Base-by-base conservation (phyloP, 1,284 basidiomycete species). In the Ustilago sp. region DNA sequence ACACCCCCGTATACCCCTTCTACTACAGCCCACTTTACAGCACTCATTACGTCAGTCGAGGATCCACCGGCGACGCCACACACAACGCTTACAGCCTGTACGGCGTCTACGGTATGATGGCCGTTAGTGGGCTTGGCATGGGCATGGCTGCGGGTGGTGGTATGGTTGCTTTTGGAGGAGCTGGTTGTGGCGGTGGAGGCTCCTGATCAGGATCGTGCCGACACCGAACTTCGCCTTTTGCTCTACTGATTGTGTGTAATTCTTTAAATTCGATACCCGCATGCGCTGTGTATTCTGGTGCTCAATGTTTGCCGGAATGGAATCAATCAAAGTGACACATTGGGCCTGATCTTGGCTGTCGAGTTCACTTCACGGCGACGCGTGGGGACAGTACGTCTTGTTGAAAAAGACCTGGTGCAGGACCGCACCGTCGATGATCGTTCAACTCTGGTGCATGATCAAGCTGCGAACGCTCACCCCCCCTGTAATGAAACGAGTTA, bases 1-100 rank as follows among this genome's bases (percentile, higher is more conserved):
- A 72, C 69, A 66, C 65, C 2, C 64, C 69, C 3, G 75, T 75
- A 8, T 74, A 75, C 34, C 70, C 76, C 5, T 72, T 75, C 51
- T 63, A 64, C 54, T 69, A 74, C 72, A 66, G 48, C 43, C 70
- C 76, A 17, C 54, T 74, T 0, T 70, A 71, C 45, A 51, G 48
- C 36, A 59, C 62, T 0, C 63, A 68, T 38, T 63, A 63, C 9
- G 73, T 71, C 61, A 68, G 65, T 23, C 45, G 68, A 36, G 67
- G 63, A 11, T 47, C 58, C 4, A 65, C 62, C 1, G 72, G 59
- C 36, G 65, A 68, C 47, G 60, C 68, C 6, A 65, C 61, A 13
- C 39, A 59, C 36, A 63, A 65, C n/a, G 71, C 71, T 9, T 68
- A 73, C 61, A 70, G 54, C 35, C 28, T 63, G 58, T 73, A 71